Percentiles rank a stretch among this genome's conserved stretches.
phyloP scores from a whole-genome alignment of 1,284 basidiomycete species.

The Moesziomyces aphidis region DNA sequence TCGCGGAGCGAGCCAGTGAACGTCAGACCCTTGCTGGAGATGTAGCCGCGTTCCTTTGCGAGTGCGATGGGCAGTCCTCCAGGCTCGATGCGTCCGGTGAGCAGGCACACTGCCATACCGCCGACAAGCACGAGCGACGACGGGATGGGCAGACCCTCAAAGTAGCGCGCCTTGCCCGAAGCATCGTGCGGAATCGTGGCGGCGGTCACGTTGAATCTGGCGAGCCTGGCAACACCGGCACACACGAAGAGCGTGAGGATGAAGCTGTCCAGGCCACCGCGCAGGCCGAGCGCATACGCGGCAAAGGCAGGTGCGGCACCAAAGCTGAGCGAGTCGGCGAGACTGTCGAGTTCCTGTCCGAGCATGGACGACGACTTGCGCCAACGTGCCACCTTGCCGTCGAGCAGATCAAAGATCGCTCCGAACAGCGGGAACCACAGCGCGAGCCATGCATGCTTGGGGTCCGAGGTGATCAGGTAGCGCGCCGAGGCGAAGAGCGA shows the following conservation, averaged over 20 bases:
- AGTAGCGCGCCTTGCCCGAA: constrained; percentile 90
- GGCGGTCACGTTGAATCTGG: constrained; percentile 98
- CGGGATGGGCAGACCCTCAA: constrained; percentile 97
- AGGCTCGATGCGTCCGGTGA: constrained; percentile 72
- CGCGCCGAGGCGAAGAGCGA: constrained; percentile 93
- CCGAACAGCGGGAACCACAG: constrained; percentile 90
- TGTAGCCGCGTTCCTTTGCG: constrained; percentile 38
- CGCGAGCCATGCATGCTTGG: constrained; percentile 74
- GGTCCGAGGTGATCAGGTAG: constrained; percentile 85
- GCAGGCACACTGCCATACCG: constrained; percentile 83
- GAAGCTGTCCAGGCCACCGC: constrained; percentile 88
- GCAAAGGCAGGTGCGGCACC: constrained; percentile 94
- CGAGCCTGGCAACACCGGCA: constrained; percentile 92
- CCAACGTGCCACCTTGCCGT: constrained; percentile 98
- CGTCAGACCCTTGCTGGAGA: constrained; percentile 42
- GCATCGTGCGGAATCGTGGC: constrained; percentile 90
- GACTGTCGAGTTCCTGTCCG: constrained; percentile 97
- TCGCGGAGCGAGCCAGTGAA: constrained; percentile 54
- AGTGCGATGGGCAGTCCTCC: constrained; percentile 50
- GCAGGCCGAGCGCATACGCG: constrained; percentile 89
- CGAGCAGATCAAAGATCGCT: constrained; percentile 97
- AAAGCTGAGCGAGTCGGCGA: constrained; percentile 98
- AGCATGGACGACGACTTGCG: constrained; percentile 93
- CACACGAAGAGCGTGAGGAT: constrained; percentile 91
- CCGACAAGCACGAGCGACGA: constrained; percentile 85